phyloP scores from a whole-genome alignment of 2,329 filamentous ascomycete genomes.

The Fusarium drepaniforme region DNA sequence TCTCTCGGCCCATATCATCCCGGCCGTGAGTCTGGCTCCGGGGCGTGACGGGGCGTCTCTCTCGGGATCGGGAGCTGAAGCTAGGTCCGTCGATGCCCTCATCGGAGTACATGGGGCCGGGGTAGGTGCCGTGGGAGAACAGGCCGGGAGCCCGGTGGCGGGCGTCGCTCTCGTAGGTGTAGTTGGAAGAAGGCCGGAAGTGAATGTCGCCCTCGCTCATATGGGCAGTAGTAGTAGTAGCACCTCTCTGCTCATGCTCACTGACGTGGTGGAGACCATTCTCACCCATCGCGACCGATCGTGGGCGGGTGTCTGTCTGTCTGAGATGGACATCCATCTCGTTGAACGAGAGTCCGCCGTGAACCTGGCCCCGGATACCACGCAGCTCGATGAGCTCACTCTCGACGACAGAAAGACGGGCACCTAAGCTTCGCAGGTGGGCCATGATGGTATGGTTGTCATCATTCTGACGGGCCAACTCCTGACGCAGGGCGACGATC shows the following conservation, averaged over 20 bases:
- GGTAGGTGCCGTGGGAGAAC: neutral
- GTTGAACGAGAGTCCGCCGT: neutral
- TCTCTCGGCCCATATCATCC: neutral
- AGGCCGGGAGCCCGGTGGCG: neutral
- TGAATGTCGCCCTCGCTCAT: neutral
- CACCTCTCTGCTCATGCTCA: neutral
- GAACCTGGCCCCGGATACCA: neutral
- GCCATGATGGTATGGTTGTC: neutral
- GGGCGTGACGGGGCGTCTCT: conserved; percentile 7
- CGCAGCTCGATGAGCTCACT: neutral
- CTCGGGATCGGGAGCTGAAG: neutral
- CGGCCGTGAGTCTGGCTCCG: conserved; percentile 7
- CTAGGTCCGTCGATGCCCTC: conserved; percentile 9
- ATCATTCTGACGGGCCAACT: neutral
- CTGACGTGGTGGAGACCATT: neutral
- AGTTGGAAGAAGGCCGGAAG: neutral
- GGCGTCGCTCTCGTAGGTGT: neutral
- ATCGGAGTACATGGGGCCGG: neutral
- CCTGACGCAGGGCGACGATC: neutral
- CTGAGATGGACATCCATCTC: neutral
- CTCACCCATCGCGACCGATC: neutral
- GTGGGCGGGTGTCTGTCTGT: neutral
- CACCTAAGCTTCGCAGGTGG: neutral
- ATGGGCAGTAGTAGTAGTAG: neutral
- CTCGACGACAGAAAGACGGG: neutral